Evolutionary conservation across 2,329 filamentous ascomycete species (phyloP), one percentile per base, ranked within the genome.

Genomic region (Paraphoma sp.): DNA sequence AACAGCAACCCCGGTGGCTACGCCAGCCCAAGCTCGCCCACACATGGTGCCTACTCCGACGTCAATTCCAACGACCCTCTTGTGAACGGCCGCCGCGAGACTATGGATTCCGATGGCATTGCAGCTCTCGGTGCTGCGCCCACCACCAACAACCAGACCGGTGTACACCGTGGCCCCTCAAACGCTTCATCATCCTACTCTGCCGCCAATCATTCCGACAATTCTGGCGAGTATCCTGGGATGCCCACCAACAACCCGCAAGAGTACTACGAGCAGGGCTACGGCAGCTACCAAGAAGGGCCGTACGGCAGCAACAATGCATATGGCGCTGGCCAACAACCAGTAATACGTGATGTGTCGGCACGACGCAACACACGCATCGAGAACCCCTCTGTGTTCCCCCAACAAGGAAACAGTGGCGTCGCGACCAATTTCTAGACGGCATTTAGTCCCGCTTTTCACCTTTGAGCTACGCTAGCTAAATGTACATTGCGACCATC

Each of bases 181-280:
- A 98, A 98, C 71, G 95, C 95, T 6, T 99, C 95, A 0, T 98
- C 95, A 0, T 93, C 92, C 1, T 99, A 98, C 80, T 97, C 93
- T 62, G 89, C 89, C 11, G 90, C 87, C 7, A 88, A 87, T 44
- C 87, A 86, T 57, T 97, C 94, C 0, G 86, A 89, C 59, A 78
- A 80, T 17, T 87, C 85, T 12, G 83, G 82, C 17, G 85, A 87
- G 43, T 81, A 80, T 52, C 80, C 81, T 36, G 64, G 67, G 40
- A 78, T 84, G 70, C 79, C 79, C 16, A 74, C 68, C 4, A 76
- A 79, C 59, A 79, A 81, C 52, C 75, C 79, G 23, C 79, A 81
- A 51, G 80, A 82, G 43, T 84, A 83, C 70, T 84, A 85, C 64
- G 78, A 82, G 31, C 56, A 57, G 29, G 81, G 85, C 53, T 81